These are phyloP conservation scores for Boletus pseudo-olivaceus DNA, from an alignment of 768 basidiomycete genomes.

Conservation along the genomic window DNA sequence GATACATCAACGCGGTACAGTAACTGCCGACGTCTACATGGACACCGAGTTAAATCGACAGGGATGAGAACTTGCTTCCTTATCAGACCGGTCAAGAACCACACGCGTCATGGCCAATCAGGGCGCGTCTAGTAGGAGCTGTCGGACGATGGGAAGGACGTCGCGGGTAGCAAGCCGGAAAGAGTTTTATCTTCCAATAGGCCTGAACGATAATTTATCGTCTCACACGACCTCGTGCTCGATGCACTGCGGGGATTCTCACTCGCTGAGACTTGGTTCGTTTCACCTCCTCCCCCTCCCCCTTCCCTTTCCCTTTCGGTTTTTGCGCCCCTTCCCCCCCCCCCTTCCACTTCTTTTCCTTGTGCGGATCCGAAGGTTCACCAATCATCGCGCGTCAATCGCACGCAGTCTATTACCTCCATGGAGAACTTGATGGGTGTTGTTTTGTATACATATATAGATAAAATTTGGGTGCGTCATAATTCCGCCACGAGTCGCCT, in stretches of 20 bases:
- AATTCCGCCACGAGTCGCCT: neutral
- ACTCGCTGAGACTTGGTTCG: neutral
- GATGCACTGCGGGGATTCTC: neutral
- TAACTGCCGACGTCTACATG: conserved; percentile 1
- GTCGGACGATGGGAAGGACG: neutral
- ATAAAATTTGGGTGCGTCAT: neutral
- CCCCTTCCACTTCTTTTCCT: neutral
- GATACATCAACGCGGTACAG: neutral
- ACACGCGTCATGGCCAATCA: neutral
- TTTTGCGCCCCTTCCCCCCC: conserved; percentile 1
- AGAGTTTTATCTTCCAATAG: neutral
- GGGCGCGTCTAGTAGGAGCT: neutral
- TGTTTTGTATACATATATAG: neutral
- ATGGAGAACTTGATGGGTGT: conserved; percentile 4
- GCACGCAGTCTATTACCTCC: conserved; percentile 4
- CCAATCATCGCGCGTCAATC: conserved; percentile 2
- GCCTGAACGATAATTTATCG: neutral
- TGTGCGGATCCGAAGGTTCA: conserved; percentile 6
- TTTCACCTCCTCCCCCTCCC: neutral
- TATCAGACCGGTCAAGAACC: neutral
- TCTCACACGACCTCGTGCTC: neutral
- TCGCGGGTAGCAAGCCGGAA: neutral
- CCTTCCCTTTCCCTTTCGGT: too few species aligned
- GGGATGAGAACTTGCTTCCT: neutral
- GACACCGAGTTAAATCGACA: neutral